Evolutionary conservation across 495 filamentous ascomycete genomes (phyloP).

Genomic region (Talaromyces liani): DNA sequence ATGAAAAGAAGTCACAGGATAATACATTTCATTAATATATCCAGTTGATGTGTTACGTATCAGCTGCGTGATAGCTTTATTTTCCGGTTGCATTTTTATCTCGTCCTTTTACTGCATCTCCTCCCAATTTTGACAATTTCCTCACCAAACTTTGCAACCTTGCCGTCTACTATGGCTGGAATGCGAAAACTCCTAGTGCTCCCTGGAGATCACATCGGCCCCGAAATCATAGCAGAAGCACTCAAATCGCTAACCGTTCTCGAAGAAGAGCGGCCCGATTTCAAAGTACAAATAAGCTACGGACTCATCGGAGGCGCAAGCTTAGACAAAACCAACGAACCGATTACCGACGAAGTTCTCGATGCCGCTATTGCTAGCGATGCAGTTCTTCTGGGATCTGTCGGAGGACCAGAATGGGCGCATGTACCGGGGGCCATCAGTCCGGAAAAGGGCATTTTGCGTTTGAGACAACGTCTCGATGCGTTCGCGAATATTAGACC

Average conservation of each 20-base stretch:
- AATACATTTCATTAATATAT: neutral
- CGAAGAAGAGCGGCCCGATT: slow-evolving; percentile 13
- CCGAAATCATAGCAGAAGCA: slow-evolving; percentile 24
- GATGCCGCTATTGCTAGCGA: slow-evolving; percentile 22
- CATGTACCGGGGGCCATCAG: slow-evolving; percentile 31
- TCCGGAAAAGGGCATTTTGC: slow-evolving; percentile 27
- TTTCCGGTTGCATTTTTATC: neutral
- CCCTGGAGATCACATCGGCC: slow-evolving; percentile 25
- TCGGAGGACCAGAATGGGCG: slow-evolving; percentile 25
- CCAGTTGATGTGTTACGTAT: neutral
- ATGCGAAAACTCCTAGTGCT: slow-evolving; percentile 8
- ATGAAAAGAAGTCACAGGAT: neutral
- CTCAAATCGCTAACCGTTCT: slow-evolving; percentile 17
- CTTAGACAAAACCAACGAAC: slow-evolving; percentile 18
- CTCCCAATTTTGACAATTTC: neutral
- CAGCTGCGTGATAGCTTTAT: neutral
- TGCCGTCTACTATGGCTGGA: neutral
- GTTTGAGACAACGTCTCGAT: slow-evolving; percentile 37
- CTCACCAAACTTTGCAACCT: neutral
- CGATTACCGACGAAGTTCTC: slow-evolving; percentile 28
- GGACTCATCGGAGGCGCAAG: slow-evolving; percentile 24
- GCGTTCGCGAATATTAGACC: slow-evolving; percentile 88
- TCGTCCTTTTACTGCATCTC: neutral
- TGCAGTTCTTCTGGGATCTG: slow-evolving; percentile 33
- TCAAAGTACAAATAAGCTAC: slow-evolving; percentile 19